Base-by-base conservation (phyloP, 163 green algal species). In the Chlamydomonas reinhardtii region DNA sequence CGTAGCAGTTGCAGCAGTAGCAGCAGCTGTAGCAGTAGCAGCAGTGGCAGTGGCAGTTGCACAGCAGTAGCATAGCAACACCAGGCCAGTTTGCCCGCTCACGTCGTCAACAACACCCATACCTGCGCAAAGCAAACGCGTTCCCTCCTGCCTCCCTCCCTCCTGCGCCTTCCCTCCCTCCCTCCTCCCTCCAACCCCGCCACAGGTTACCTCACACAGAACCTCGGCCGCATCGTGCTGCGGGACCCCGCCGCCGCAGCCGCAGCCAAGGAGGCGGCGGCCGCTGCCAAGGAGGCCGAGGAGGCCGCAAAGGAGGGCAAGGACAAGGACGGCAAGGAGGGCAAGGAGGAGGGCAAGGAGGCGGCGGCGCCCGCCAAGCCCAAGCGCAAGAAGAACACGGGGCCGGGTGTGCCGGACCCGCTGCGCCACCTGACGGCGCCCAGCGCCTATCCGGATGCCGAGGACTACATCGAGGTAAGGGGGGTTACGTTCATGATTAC, bases 121-220 rank as follows among this genome's bases (percentile, higher is more conserved):
- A n/a, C n/a, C n/a, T n/a, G n/a, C n/a, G n/a, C n/a, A n/a, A n/a
- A n/a, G n/a, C n/a, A n/a, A n/a, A n/a, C n/a, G n/a, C n/a, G n/a
- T n/a, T 54, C 43, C 11, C 43, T 54, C 43, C 43, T 16, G 6
- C 43, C 43, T 54, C 43, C 6, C 8, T 54, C 11, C 43, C 43
- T 54, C 43, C 2, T 25, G 25, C 43, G 22, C 25, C 14, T 29
- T 2, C 43, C 20, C 27, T 64, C 39, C 14, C 3, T 3, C 73
- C 15, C 0, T 29, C 12, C 48, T 6, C 29, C 39, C 48, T 15
- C 37, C 15, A 3, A 3, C 43, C 48, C 3, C 27, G 17, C 54
- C 74, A 22, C 74, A 82, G 76, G n/a, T 11, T 85, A 85, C 48
- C 78, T 85, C 11, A 85, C 78, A 0, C 71, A 69, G n/a, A 85